Evolutionary conservation across 306 rosid species (phyloP).

Genomic region (Echinosophora koreensis): DNA sequence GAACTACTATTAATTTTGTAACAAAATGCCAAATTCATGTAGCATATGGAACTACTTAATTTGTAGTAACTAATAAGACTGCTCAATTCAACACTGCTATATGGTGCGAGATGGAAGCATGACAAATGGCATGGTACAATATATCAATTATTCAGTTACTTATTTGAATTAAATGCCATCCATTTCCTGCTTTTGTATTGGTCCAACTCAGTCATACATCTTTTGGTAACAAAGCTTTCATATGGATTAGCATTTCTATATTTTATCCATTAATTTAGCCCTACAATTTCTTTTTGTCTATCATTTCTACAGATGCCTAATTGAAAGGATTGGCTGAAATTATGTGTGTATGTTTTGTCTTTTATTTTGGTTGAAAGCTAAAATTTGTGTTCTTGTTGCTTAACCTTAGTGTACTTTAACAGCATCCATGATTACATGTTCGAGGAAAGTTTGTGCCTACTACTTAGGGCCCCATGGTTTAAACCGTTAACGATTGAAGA

Average conservation of each 20-base stretch:
- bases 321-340: neutral
- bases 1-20: neutral
- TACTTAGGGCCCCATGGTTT: constrained; percentile 91
- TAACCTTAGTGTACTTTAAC: constrained; percentile 18
- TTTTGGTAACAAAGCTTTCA: neutral
- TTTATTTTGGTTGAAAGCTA: neutral
- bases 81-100: too few relatives aligned
- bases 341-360: neutral
- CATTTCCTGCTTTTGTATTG: neutral
- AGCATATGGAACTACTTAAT: neutral
- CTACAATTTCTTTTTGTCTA: constrained; percentile 7
- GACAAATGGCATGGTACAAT: neutral
- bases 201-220: neutral
- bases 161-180: neutral
- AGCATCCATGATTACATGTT: constrained; percentile 85
- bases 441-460: constrained; percentile 94
- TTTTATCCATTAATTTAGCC: neutral
- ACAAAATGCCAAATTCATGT: neutral
- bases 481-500: constrained; percentile 62
- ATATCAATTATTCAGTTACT: neutral
- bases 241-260: neutral
- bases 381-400: neutral
- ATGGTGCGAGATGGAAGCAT: neutral
- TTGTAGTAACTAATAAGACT: neutral
- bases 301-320: neutral